Evolutionary conservation across 129 eudicot genomes (phyloP), one percentile per base, ranked within the genome.

Genomic region (sunflower (Helianthus annuus)): DNA sequence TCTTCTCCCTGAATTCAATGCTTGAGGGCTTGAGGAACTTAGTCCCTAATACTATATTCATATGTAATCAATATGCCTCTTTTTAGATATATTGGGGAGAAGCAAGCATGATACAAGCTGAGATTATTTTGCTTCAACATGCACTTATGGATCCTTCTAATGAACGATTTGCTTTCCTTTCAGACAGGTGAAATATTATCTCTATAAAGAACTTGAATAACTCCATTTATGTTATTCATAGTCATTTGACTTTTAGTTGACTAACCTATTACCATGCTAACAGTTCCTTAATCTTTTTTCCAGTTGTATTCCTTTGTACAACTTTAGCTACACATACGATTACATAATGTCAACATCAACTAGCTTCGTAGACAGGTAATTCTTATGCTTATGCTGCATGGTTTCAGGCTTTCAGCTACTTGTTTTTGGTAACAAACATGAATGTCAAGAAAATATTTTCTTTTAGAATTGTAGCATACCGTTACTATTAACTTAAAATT

Each of bases 71-170:
- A 45, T 68, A 40, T 57, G 71, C 67, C 78, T 76, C 58, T 63
- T 78, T 79, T 64, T 85, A 94, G 98, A 84, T 94, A 83, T 96
- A 90, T 64, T 94, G 98, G 98, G 98, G 98, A 79, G 98, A 85
- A 86, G 95, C 97, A 71, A 90, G 83, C 87, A 94, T 94, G 98
- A 88, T 94, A 62, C 85, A 83, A 81, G 98, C 98, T 13, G 98
- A 94, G 82, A 93, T 91, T 77, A 84, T 85, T 70, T 78, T 94
- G 74, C 96, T 94, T 72, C 83, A 80, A 84, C 69, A 86, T 74
- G 98, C 98, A 54, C 81, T 94, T 54, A 72, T 69, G 69, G 98
- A 94, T 83, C 89, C 89, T 55, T 61, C 53, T 54, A 94, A 90
- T 79, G 88, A 85, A 73, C 93, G 98, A 15, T 94, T 94, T 86